Percentiles rank a stretch among this genome's conserved stretches.
Conservation (phyloP, 2,329 filamentous ascomycete genomes). For the Fusarium secorum region DNA sequence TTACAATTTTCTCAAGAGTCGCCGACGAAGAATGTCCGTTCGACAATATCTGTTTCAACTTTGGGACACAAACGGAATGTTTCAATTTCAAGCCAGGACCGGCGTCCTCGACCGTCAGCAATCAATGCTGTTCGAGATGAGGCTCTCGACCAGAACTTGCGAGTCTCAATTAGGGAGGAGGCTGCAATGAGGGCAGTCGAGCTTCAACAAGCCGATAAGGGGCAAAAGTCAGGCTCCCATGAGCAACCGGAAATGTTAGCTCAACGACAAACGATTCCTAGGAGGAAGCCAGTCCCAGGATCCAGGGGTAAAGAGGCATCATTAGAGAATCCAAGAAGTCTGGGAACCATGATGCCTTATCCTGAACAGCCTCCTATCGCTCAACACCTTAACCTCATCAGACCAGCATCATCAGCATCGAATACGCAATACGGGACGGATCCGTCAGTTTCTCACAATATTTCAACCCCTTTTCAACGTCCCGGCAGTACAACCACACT, state of each 20-base stretch:
- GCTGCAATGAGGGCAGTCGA: conserved; percentile 23
- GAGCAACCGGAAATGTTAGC: background rate
- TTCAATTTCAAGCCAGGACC: conserved; percentile 13
- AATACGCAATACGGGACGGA: conserved; percentile 7
- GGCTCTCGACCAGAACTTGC: conserved; percentile 5
- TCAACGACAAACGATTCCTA: conserved; percentile 1
- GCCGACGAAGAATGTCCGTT: conserved; percentile 1
- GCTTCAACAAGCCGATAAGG: conserved; percentile 15
- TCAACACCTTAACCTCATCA: conserved; percentile 48
- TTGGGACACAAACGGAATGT: background rate
- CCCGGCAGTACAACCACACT: conserved; percentile 48
- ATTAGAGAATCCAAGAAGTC: conserved; percentile 38
- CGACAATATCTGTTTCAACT: conserved; percentile 20
- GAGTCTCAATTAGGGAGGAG: conserved; percentile 28
- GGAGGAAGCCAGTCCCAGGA: conserved; percentile 14
- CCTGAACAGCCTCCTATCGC: conserved; percentile 51
- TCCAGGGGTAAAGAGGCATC: conserved; percentile 1
- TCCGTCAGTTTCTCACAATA: background rate
- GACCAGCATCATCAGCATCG: conserved; percentile 46
- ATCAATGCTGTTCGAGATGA: background rate
- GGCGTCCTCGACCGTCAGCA: background rate
- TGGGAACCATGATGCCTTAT: conserved; percentile 51
- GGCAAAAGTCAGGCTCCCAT: background rate
- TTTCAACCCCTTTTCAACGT: conserved; percentile 29
- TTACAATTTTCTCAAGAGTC: conserved; percentile 33